A percentile compares a stretch with the other conserved stretches of the same genome.
These are phyloP conservation scores for Leishmania gerbilli DNA, from an alignment of 208 protist species.

Conservation along the genomic window DNA sequence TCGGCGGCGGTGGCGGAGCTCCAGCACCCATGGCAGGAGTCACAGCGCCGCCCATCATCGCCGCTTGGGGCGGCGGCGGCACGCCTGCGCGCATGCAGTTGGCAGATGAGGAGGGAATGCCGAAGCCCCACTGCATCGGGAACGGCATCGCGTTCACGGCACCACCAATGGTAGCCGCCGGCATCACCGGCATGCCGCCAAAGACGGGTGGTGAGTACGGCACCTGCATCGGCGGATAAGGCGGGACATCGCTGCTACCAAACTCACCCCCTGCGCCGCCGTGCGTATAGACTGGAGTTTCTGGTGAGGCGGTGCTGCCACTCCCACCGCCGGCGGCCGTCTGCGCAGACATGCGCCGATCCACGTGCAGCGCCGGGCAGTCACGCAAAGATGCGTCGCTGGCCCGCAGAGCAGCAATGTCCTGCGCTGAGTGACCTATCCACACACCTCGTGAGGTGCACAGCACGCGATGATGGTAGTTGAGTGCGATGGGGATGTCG, in stretches of 20 bases:
- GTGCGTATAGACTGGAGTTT: neutral
- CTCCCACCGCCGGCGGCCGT: neutral
- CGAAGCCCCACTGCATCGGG: constrained; percentile 21
- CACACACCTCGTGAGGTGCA: constrained; percentile 32
- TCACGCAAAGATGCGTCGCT: constrained; percentile 29
- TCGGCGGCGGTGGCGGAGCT: constrained; percentile 4
- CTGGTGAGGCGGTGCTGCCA: neutral
- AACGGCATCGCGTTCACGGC: constrained; percentile 14
- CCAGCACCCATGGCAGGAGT: neutral
- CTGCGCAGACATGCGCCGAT: constrained; percentile 26
- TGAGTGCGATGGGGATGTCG: constrained; percentile 36
- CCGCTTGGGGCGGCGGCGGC: constrained; percentile 14
- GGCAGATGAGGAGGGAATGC: neutral
- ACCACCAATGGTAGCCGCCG: neutral
- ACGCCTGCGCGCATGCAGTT: constrained; percentile 1
- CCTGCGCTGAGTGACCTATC: constrained; percentile 30
- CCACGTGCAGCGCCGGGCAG: constrained; percentile 21
- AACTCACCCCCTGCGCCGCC: neutral
- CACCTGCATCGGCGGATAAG: neutral
- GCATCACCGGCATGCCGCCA: constrained; percentile 17
- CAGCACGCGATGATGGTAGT: constrained; percentile 35
- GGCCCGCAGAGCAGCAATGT: constrained; percentile 25
- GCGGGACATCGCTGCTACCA: neutral
- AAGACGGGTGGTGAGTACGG: constrained; percentile 8
- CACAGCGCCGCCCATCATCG: constrained; percentile 19